These are phyloP conservation scores for Testicularia cyperi DNA, from an alignment of 1,284 basidiomycete genomes.

Conservation along the genomic window DNA sequence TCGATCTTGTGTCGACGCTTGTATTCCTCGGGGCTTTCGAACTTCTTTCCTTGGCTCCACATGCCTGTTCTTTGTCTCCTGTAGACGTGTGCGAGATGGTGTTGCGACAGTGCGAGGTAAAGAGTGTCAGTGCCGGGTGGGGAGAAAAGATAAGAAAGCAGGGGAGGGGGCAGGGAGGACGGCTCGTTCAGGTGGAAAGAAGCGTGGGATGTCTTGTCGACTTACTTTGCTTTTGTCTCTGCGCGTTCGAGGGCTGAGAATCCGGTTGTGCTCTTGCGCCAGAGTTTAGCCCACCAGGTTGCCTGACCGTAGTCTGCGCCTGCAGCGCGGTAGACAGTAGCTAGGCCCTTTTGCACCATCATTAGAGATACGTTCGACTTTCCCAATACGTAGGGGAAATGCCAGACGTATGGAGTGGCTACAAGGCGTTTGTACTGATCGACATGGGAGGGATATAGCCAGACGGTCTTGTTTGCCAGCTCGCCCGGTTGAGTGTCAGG, in stretches of 20 bases:
- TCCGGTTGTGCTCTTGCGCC: conserved; percentile 37
- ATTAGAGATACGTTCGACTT: conserved; percentile 53
- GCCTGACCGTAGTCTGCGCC: conserved; percentile 56
- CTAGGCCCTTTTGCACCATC: conserved; percentile 53
- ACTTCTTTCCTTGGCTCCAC: conserved; percentile 46
- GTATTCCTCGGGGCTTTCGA: conserved; percentile 51
- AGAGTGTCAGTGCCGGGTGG: not conserved
- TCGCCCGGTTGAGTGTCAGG: not conserved
- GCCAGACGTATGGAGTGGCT: conserved; percentile 55
- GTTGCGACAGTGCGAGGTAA: no score
- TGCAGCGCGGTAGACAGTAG: conserved; percentile 52
- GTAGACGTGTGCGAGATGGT: not conserved
- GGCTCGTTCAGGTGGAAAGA: no score
- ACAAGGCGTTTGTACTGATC: conserved; percentile 58
- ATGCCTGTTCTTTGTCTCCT: conserved; percentile 35
- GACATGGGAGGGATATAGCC: conserved; percentile 51
- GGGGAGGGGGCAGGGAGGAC: no score
- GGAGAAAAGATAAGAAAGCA: not conserved
- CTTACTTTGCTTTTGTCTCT: conserved; percentile 41
- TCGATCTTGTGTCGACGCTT: conserved; percentile 36
- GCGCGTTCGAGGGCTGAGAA: conserved; percentile 41
- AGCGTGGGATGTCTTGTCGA: no score
- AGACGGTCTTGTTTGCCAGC: conserved; percentile 18
- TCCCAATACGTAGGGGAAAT: conserved; percentile 52
- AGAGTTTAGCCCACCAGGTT: conserved; percentile 36